These are phyloP conservation scores for Cantharellus cinnabarinus DNA, from an alignment of 768 basidiomycete genomes.

Conservation along the genomic window DNA sequence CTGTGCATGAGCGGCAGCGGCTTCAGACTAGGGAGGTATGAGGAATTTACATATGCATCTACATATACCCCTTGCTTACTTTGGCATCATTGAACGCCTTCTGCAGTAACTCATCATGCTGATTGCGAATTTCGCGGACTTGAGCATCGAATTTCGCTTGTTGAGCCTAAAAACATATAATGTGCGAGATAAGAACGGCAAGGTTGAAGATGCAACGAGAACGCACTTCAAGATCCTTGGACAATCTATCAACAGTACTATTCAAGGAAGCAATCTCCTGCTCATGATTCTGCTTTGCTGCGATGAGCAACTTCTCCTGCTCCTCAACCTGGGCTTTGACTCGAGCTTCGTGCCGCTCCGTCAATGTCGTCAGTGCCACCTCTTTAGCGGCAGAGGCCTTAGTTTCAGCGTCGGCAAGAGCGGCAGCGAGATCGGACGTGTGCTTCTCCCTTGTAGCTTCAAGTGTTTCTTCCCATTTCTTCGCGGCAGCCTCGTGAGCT, in stretches of 20 bases:
- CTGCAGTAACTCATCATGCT: constrained; percentile 9
- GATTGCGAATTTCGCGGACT: constrained; percentile 26
- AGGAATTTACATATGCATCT: constrained; percentile 28
- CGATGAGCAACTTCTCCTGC: constrained; percentile 1
- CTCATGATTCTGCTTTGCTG: constrained; percentile 6
- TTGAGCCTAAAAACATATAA: constrained; percentile 29
- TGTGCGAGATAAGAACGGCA: background rate
- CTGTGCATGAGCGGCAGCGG: constrained; percentile 41
- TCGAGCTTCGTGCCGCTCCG: constrained; percentile 6
- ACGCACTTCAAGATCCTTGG: constrained; percentile 43
- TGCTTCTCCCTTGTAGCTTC: constrained; percentile 23
- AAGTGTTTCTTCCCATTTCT: constrained; percentile 31
- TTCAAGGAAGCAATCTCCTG: constrained; percentile 5
- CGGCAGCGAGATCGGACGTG: constrained; percentile 3
- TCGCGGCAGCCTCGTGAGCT: constrained; percentile 28
- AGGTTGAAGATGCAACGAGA: background rate
- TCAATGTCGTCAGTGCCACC: constrained; percentile 20
- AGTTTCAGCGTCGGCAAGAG: constrained; percentile 28
- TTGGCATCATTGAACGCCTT: constrained; percentile 61
- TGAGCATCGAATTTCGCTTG: constrained; percentile 47
- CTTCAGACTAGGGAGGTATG: constrained; percentile 33
- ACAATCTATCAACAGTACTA: constrained; percentile 25
- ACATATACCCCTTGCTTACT: constrained; percentile 30
- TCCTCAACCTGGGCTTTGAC: constrained; percentile 20
- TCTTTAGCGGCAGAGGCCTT: constrained; percentile 28